phyloP scores from a whole-genome alignment of 2,329 filamentous ascomycete genomes.

The Paecilomyces formosus region DNA sequence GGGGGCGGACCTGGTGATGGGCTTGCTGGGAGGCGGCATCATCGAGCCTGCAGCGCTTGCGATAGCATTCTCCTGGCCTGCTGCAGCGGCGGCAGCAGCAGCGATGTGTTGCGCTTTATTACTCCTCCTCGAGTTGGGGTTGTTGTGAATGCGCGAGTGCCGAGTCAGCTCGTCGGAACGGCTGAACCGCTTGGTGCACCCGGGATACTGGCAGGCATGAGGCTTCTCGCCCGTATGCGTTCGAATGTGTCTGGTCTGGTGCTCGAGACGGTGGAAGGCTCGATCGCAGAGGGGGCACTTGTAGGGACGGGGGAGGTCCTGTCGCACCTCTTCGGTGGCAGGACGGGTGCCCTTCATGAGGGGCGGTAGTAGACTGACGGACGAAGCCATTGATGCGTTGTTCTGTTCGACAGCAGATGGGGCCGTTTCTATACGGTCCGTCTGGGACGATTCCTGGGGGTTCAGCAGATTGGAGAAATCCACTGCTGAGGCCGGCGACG shows the following conservation, averaged over 20 bases:
- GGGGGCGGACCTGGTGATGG: constrained; percentile 81
- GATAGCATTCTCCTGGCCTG: constrained; percentile 43
- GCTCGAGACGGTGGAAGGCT: constrained; percentile 95
- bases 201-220: constrained; percentile 88
- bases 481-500: constrained; percentile 64
- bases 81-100: constrained; percentile 49
- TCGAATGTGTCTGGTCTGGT: constrained; percentile 85
- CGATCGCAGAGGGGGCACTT: constrained; percentile 98
- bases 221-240: constrained; percentile 98
- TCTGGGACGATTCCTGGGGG: constrained; percentile 39
- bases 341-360: constrained; percentile 44
- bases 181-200: constrained; percentile 95
- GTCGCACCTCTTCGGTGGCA: constrained; percentile 53
- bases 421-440: constrained; percentile 13
- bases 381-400: constrained; percentile 34
- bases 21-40: constrained; percentile 72
- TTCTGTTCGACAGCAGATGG: constrained; percentile 17
- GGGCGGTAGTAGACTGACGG: constrained; percentile 38
- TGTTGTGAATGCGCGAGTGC: constrained; percentile 97
- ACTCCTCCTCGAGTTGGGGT: constrained; percentile 88
- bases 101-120: constrained; percentile 69
- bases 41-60: constrained; percentile 49
- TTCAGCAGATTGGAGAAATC: constrained; percentile 72
- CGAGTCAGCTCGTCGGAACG: constrained; percentile 93
- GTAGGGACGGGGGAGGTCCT: constrained; percentile 90